phyloP scores from a whole-genome alignment of 139 green algal genomes.

The Picochlorum sp. region DNA sequence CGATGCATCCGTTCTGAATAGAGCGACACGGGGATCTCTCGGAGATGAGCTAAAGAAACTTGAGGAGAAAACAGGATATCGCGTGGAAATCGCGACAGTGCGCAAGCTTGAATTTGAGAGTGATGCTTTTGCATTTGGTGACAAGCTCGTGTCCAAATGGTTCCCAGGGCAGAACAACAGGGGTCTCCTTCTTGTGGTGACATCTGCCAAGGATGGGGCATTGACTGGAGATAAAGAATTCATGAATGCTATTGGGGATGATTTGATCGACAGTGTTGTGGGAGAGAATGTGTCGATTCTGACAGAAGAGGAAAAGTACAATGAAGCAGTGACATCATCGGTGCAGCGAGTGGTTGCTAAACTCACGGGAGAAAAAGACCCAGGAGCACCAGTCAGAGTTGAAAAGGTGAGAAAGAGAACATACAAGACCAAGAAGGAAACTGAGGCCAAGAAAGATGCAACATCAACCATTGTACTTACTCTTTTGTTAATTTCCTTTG shows the following conservation, averaged over 20 bases:
- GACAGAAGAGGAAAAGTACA: slow-evolving; percentile 58
- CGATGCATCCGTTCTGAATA: slow-evolving; percentile 78
- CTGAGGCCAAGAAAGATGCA: slow-evolving; percentile 62
- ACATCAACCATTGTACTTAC: slow-evolving; percentile 78
- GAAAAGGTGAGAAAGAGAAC: slow-evolving; percentile 56
- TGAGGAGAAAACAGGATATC: slow-evolving; percentile 75
- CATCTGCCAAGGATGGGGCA: slow-evolving; percentile 87
- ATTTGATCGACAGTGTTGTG: slow-evolving; percentile 85
- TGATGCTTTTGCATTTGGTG: slow-evolving; percentile 87
- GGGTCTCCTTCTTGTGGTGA: slow-evolving; percentile 89
- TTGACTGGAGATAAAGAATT: slow-evolving; percentile 81
- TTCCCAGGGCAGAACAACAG: slow-evolving; percentile 78
- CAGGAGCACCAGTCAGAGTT: slow-evolving; percentile 28
- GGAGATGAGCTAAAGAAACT: slow-evolving; percentile 67
- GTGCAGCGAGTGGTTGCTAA: slow-evolving; percentile 77
- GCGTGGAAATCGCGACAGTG: slow-evolving; percentile 84
- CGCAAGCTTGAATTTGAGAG: slow-evolving; percentile 91
- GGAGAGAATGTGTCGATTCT: slow-evolving; percentile 92
- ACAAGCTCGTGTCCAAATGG: slow-evolving; percentile 80
- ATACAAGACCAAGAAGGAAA: slow-evolving; percentile 88
- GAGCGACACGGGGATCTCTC: slow-evolving; percentile 56
- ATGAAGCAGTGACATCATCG: slow-evolving; percentile 52
- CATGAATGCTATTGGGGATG: slow-evolving; percentile 75
- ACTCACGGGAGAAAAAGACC: slow-evolving; percentile 63
- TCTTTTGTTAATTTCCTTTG: slow-evolving; percentile 80